phyloP scores from a whole-genome alignment of 192 early-diverging fungal genomes.

The Backusella circina region DNA sequence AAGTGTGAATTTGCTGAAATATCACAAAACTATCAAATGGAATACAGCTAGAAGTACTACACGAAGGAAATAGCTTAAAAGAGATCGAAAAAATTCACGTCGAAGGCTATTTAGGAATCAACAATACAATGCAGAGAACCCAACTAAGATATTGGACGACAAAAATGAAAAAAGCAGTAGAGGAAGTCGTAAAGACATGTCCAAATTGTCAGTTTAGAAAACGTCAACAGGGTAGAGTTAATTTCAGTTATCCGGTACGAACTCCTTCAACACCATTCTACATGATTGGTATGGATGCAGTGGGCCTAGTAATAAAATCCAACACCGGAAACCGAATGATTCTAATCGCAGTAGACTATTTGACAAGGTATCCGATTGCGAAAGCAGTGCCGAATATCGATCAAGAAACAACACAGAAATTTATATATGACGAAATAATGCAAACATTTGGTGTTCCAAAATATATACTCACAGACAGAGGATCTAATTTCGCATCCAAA shows the following conservation, averaged over 20 bases:
- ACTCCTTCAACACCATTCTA: background rate
- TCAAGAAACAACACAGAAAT: background rate
- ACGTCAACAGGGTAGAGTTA: background rate
- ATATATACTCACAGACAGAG: conserved; percentile 16
- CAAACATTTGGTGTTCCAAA: conserved; percentile 12
- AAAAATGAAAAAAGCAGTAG: background rate
- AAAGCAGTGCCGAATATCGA: background rate
- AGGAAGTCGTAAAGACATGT: background rate
- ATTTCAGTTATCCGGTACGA: background rate
- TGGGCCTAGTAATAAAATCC: background rate
- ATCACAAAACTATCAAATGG: background rate
- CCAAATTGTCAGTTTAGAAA: conserved; percentile 5
- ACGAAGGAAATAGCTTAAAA: background rate
- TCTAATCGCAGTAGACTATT: conserved; percentile 21
- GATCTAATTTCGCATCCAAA: conserved; percentile 1
- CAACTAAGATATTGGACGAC: background rate
- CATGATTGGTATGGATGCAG: conserved; percentile 10
- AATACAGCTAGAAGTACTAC: background rate
- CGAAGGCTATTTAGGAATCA: conserved; percentile 6
- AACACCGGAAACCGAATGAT: conserved; percentile 15
- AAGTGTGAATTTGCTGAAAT: too few species aligned
- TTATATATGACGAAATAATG: background rate
- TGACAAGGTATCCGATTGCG: conserved; percentile 24
- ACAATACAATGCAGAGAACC: background rate
- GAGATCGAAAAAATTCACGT: background rate